Base-by-base conservation (phyloP, 495 filamentous ascomycete genomes). In the Daldinia grandis region DNA sequence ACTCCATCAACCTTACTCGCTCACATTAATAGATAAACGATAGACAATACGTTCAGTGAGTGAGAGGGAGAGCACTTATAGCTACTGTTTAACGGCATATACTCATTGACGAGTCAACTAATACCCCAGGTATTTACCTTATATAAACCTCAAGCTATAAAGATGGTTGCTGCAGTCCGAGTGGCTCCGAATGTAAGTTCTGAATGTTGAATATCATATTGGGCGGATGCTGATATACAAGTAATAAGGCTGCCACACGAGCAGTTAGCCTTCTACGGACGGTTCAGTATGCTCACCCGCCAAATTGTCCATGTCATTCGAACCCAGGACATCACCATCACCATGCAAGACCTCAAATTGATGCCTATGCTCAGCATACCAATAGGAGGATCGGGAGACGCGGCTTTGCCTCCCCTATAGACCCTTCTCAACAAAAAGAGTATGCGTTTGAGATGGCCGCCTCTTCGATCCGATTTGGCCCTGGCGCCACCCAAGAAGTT, bases 361-460 rank as follows among this genome's bases (percentile, higher is more conserved):
- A 77, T 19, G 82, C 80, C 31, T 84, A 88, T 78, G 85, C 87
- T 31, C 84, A 83, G 49, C 85, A 87, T 28, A 83, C 87, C 37
- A 81, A 92, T 12, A 76, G 78, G 38, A 76, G 21, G 62, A 72
- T 71, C 12, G 64, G 68, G 19, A 73, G 74, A 44, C 83, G 85
- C 38, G 75, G 78, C 49, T 87, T 84, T 69, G 93, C 93, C 37
- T 94, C 92, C 0, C 94, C 94, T 0, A 78, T 87, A 8, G 91
- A 94, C 72, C 77, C 80, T 4, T 81, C 89, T 2, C 87, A 88
- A 62, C 88, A 94, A 76, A 97, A 95, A 78, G 95, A 99, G 75
- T 98, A 98, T 82, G 95, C 95, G 37, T 99, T 99, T 76, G 95
- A 99, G 80, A 97, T 99, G 94, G 95, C 91, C 1, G 92, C 95